Conservation (phyloP, 371 early-diverging fungal species). For the Actinomortierella wolfii region DNA sequence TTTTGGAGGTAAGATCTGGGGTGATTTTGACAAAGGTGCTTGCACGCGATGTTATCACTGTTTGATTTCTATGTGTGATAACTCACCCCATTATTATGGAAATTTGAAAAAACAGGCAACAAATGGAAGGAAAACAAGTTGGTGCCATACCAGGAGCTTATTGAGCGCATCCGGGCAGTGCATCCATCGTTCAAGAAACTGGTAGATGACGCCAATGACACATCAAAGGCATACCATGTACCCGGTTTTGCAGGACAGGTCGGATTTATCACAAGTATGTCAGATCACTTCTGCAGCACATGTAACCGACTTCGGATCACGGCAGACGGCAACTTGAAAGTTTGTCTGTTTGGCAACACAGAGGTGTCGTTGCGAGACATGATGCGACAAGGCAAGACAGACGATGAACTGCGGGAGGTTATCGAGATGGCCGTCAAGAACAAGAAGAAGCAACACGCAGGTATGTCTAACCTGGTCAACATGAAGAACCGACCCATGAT, state of each 20-base stretch:
- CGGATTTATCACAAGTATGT: slow-evolving; percentile 97
- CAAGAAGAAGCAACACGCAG: slow-evolving; percentile 92
- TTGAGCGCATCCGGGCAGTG: slow-evolving; percentile 56
- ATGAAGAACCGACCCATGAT: slow-evolving; percentile 94
- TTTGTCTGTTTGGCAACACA: slow-evolving; percentile 90
- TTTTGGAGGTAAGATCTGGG: slow-evolving; percentile 75
- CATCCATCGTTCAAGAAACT: slow-evolving; percentile 68
- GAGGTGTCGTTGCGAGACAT: slow-evolving; percentile 87
- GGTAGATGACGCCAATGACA: slow-evolving; percentile 82
- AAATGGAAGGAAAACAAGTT: slow-evolving; percentile 85
- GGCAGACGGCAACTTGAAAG: slow-evolving; percentile 94
- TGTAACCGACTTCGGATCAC: slow-evolving; percentile 92
- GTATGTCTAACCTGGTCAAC: slow-evolving; percentile 81
- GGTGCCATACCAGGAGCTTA: slow-evolving; percentile 80
- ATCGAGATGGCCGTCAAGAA: slow-evolving; percentile 81
- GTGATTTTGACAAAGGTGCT: background rate
- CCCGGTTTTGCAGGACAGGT: slow-evolving; percentile 84
- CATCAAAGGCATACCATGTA: slow-evolving; percentile 81
- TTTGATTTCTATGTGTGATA: slow-evolving; percentile 1
- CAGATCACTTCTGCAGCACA: slow-evolving; percentile 91
- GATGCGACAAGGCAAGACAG: slow-evolving; percentile 70
- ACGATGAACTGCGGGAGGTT: slow-evolving; percentile 68
- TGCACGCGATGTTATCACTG: background rate
- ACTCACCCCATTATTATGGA: background rate
- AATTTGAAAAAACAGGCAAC: slow-evolving; percentile 67